Evolutionary conservation across 2,329 filamentous ascomycete species (phyloP).

Genomic region (Drechslerella coelobrocha): DNA sequence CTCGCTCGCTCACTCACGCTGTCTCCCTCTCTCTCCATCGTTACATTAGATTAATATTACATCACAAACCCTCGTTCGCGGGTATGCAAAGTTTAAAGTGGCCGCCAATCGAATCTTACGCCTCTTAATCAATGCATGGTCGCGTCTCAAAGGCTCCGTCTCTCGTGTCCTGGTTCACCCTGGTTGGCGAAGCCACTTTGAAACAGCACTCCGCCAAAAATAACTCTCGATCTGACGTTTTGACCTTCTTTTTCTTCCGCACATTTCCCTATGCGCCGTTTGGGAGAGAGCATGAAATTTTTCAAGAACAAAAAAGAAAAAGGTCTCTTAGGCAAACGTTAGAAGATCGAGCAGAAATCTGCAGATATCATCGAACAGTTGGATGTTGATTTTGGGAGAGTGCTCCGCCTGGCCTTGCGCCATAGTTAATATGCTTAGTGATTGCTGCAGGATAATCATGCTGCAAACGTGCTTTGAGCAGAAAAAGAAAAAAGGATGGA

Average conservation of each 20-base stretch:
- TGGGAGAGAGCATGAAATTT: no score
- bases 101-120: conserved; percentile 32
- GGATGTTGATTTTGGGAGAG: not conserved
- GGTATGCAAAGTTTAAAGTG: conserved; percentile 36
- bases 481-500: not conserved
- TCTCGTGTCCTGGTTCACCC: conserved; percentile 29
- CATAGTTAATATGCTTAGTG: no score
- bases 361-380: not conserved
- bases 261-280: not conserved
- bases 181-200: conserved; percentile 36
- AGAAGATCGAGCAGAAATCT: no score
- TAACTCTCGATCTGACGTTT: conserved; percentile 49
- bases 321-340: no score
- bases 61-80: conserved; percentile 23
- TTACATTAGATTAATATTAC: conserved; percentile 35
- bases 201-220: conserved; percentile 46
- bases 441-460: not conserved
- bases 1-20: no score
- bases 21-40: no score
- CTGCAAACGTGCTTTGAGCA: not conserved
- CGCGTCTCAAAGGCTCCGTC: conserved; percentile 40
- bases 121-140: not conserved
- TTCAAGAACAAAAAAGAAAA: no score
- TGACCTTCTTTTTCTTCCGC: conserved; percentile 48
- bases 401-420: not conserved